Evolutionary conservation across 176 grass and related monocot species (phyloP).

Genomic region (Aegilops tauschii): DNA sequence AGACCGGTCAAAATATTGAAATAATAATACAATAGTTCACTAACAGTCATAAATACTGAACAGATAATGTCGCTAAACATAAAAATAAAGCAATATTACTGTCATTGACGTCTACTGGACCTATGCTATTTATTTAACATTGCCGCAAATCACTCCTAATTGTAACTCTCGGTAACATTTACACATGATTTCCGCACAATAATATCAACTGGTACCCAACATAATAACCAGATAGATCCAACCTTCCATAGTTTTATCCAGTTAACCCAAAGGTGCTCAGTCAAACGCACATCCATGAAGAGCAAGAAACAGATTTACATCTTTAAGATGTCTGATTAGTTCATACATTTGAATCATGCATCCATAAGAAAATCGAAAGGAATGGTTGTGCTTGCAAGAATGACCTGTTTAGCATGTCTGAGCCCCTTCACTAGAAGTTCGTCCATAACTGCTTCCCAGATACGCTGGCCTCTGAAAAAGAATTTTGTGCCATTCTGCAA

Average conservation of each 20-base stretch:
- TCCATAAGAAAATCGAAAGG: background rate
- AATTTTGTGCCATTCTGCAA: constrained; percentile 59
- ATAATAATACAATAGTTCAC: background rate
- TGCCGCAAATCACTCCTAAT: background rate
- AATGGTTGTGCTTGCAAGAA: background rate
- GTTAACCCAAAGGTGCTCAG: background rate
- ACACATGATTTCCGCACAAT: background rate
- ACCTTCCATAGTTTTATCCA: background rate
- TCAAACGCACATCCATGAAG: background rate
- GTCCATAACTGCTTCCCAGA: constrained; percentile 78
- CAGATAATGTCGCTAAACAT: background rate
- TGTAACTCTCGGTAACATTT: background rate
- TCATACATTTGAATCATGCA: background rate
- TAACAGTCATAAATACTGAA: background rate
- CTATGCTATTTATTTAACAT: background rate
- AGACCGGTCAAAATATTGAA: background rate
- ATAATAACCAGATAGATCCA: background rate
- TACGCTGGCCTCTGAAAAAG: constrained; percentile 68
- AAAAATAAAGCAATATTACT: background rate
- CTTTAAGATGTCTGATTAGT: background rate
- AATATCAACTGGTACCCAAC: background rate
- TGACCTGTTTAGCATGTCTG: constrained; percentile 73
- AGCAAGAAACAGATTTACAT: background rate
- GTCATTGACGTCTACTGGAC: background rate
- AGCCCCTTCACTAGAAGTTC: constrained; percentile 73